Percentiles rank a stretch among this genome's conserved stretches.
Evolutionary conservation across 139 green algal species (phyloP).

Genomic region (Micractinium conductrix): DNA sequence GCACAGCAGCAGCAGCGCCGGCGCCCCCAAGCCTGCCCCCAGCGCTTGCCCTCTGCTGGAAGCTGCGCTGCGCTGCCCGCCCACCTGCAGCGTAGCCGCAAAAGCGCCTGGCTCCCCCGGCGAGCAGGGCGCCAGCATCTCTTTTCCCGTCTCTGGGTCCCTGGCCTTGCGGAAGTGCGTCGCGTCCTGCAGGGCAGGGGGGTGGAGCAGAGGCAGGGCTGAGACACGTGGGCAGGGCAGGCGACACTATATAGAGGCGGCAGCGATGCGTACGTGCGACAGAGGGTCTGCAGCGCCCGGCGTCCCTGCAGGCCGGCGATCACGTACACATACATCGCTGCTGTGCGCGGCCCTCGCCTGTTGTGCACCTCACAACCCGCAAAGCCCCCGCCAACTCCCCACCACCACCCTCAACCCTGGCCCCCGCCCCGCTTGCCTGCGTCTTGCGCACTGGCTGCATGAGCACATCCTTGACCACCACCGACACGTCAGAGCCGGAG

Average conservation of each 20-base stretch:
- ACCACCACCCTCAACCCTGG: conserved; percentile 26
- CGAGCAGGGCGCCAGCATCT: conserved; percentile 78
- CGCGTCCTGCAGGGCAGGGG: conserved; percentile 72
- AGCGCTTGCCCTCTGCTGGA: too few relatives aligned
- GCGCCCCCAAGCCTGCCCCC: neutral
- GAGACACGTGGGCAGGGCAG: too few relatives aligned
- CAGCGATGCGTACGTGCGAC: too few relatives aligned
- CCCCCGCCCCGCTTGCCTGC: conserved; percentile 43
- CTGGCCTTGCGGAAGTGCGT: conserved; percentile 83
- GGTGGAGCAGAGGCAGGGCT: neutral
- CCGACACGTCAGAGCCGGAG: conserved; percentile 83
- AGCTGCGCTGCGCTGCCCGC: neutral
- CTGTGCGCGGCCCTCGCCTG: too few relatives aligned
- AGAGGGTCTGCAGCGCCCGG: too few relatives aligned
- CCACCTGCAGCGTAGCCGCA: conserved; percentile 69
- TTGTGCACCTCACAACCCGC: too few relatives aligned
- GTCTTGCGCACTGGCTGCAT: conserved; percentile 97
- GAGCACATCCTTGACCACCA: conserved; percentile 96
- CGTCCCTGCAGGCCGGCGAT: too few relatives aligned
- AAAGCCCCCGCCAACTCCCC: too few relatives aligned
- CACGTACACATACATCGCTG: too few relatives aligned
- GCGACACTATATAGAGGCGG: too few relatives aligned
- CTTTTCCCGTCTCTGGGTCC: conserved; percentile 15
- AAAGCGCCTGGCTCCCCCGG: conserved; percentile 73
- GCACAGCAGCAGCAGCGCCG: neutral